Evolutionary conservation across 2,329 filamentous ascomycete species (phyloP).

Genomic region (Neonectria faginata): DNA sequence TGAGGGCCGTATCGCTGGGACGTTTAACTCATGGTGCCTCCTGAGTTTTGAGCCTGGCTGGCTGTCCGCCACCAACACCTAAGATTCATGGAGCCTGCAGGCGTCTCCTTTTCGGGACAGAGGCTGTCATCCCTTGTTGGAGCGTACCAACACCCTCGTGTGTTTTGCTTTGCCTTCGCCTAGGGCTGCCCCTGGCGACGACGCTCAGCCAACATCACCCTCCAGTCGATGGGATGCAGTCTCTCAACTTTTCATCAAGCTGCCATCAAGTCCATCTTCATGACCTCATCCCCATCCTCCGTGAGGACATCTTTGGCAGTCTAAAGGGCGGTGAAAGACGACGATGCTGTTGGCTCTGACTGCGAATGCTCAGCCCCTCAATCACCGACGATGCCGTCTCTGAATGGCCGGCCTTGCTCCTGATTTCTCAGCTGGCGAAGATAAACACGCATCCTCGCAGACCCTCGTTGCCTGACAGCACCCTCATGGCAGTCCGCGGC

Average conservation of each 20-base stretch:
- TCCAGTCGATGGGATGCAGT: background rate
- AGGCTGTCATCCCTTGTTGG: background rate
- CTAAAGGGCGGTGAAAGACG: conserved; percentile 9
- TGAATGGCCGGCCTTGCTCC: conserved; percentile 6
- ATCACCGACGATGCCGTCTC: background rate
- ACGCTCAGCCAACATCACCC: background rate
- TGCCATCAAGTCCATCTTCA: background rate
- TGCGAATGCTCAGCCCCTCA: conserved; percentile 2
- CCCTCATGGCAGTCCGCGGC: background rate
- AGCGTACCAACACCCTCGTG: background rate
- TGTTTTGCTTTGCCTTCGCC: background rate
- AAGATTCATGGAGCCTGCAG: background rate
- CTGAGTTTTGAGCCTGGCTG: background rate
- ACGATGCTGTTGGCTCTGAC: conserved; percentile 5
- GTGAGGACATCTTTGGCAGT: background rate
- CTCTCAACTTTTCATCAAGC: background rate
- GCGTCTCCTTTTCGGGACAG: background rate
- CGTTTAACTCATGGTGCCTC: background rate
- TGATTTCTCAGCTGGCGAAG: background rate
- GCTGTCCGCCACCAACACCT: background rate
- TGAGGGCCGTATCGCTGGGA: background rate
- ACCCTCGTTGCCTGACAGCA: background rate
- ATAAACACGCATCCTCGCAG: background rate
- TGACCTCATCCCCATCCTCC: background rate
- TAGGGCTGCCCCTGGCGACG: background rate